phyloP scores from a whole-genome alignment of 2,329 filamentous ascomycete genomes.

The Cadophora sp. region DNA sequence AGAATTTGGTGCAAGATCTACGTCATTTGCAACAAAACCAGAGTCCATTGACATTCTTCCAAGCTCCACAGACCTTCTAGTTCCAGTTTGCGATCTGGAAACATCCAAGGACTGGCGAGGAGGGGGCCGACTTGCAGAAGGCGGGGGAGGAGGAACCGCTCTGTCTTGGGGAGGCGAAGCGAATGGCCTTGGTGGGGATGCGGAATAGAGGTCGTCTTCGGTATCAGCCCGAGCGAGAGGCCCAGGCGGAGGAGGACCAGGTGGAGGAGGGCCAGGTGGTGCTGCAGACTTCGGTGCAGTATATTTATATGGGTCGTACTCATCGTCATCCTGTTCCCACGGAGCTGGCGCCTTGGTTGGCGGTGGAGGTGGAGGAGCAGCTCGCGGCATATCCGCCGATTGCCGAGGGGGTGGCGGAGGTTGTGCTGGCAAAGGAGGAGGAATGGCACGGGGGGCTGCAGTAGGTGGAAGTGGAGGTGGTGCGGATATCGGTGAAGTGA shows the following conservation, averaged over 20 bases:
- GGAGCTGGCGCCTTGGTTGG: conserved; percentile 46
- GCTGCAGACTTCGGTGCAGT: conserved; percentile 42
- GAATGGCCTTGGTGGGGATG: conserved; percentile 44
- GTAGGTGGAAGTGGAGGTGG: conserved; percentile 61
- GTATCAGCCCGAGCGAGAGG: conserved; percentile 35
- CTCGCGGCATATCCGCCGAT: conserved; percentile 75
- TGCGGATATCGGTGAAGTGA: conserved; percentile 48
- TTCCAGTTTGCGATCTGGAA: conserved; percentile 54
- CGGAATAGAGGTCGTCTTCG: conserved; percentile 45
- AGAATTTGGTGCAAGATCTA: conserved; percentile 77
- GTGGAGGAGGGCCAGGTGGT: conserved; percentile 22
- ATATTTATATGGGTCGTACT: conserved; percentile 74
- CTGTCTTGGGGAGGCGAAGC: conserved; percentile 46
- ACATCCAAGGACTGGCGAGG: conserved; percentile 71
- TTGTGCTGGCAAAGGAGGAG: conserved; percentile 70
- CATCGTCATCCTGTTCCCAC: conserved; percentile 69
- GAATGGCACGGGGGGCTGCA: conserved; percentile 63
- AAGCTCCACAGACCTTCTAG: conserved; percentile 70
- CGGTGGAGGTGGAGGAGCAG: conserved; percentile 64
- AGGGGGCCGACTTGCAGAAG: conserved; percentile 41
- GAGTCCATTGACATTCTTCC: conserved; percentile 76
- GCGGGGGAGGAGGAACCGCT: conserved; percentile 53
- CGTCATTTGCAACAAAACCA: conserved; percentile 85
- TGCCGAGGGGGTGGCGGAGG: conserved; percentile 58
- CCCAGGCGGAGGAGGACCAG: conserved; percentile 13